Conservation (phyloP, 2,329 filamentous ascomycete genomes). For the Aspergillus fructus region DNA sequence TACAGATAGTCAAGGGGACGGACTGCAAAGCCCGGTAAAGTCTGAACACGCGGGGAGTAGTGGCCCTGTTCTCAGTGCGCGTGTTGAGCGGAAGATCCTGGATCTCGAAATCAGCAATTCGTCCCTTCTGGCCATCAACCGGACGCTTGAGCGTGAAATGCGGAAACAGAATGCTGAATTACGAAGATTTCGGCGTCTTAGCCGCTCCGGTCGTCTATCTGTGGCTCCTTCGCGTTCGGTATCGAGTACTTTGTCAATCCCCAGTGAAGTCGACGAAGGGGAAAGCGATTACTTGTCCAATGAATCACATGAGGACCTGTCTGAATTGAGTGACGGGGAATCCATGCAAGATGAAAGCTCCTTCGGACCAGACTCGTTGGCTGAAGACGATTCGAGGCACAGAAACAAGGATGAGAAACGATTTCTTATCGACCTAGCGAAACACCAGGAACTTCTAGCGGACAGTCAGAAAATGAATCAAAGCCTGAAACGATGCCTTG, state of each 20-base stretch:
- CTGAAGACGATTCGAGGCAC: constrained; percentile 49
- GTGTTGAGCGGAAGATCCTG: constrained; percentile 89
- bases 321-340: constrained; percentile 41
- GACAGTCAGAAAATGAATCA: constrained; percentile 96
- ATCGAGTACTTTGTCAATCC: constrained; percentile 47
- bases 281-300: constrained; percentile 30
- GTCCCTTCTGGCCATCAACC: constrained; percentile 90
- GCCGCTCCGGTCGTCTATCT: constrained; percentile 73
- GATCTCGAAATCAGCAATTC: constrained; percentile 97
- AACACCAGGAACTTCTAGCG: constrained; percentile 82
- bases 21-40: constrained; percentile 56
- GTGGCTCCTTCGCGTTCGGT: constrained; percentile 51
- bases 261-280: constrained; percentile 44
- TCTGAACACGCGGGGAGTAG: constrained; percentile 53
- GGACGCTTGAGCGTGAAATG: constrained; percentile 85
- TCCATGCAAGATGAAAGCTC: constrained; percentile 39
- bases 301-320: constrained; percentile 35
- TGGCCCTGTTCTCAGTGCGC: constrained; percentile 81
- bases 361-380: constrained; percentile 33
- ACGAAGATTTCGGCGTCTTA: constrained; percentile 80
- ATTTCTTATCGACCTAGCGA: constrained; percentile 78
- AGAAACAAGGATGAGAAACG: constrained; percentile 77
- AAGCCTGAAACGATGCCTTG: constrained; percentile 83
- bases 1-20: constrained; percentile 35
- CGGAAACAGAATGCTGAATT: constrained; percentile 88